Evolutionary conservation across 257 asterid genomes (phyloP), one percentile per base, ranked within the genome.

Genomic region (Gynochthodes officinalis): DNA sequence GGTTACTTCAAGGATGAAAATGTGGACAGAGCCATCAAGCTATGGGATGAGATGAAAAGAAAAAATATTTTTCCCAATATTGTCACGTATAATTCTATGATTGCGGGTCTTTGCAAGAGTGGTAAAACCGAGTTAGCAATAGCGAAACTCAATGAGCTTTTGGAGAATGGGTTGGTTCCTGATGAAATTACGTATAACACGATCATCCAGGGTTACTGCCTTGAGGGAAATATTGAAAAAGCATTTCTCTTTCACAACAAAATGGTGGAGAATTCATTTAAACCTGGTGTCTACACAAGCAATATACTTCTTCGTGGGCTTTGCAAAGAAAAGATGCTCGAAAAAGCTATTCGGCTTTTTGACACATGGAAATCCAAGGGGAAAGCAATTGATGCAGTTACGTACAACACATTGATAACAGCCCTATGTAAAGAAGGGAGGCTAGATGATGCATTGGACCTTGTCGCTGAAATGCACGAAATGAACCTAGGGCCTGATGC

Each of bases 1-100:
- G 98, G 97, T 44, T 87, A 82, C 75, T 90, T 85, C 66, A 93
- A 84, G 74, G 91, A 85, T 72, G 86, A 77, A 68, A 85, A 84
- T 40, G 54, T 58, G 2, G 93, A 84, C 19, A 79, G 61, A 76
- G 95, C 97, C 67, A 69, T 85, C 77, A 78, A 84, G 82, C 74
- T 87, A 55, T 93, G 98, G 98, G 90, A 86, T 49, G 96, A 90
- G 81, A 89, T 90, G 96, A 89, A 84, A 83, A 84, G 74, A 52
- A 86, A 76, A 58, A 84, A 81, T 71, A 79, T 89, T 14, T 75
- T 83, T 77, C 98, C 95, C 10, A 83, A 84, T 77, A 71, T 87
- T 50, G 75, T 82, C 67, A 89, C 98, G 4, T 90, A 89, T 52
- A 93, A 90, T 81, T 86, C 96, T 66, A 46, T 90, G 74, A 86